Evolutionary conservation across 1,284 basidiomycete genomes (phyloP).

Genomic region (Puccinia horiana): DNA sequence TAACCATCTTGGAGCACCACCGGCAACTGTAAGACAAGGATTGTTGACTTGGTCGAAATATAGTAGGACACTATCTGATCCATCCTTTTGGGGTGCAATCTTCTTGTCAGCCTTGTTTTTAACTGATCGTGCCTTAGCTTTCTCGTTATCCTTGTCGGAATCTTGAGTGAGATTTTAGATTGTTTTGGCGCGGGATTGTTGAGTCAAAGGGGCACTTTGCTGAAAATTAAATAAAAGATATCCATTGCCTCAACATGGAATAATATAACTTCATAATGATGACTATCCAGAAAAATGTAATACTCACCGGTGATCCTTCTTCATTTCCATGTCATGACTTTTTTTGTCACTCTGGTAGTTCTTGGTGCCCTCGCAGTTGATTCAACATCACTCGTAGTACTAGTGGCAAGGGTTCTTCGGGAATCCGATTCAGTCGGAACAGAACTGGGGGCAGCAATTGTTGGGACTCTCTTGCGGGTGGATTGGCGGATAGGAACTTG

Average conservation of each 20-base stretch:
- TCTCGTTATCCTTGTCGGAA: background rate
- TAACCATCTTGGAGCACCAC: background rate
- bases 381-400: background rate
- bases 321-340: too few relatives aligned
- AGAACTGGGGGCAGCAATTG: background rate
- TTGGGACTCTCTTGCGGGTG: background rate
- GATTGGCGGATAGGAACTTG: too few relatives aligned
- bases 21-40: background rate
- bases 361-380: too few relatives aligned
- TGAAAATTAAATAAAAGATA: constrained; percentile 4
- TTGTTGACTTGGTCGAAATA: background rate
- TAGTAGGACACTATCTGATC: background rate
- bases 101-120: background rate
- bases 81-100: background rate
- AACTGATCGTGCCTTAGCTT: background rate
- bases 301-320: too few relatives aligned
- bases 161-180: background rate
- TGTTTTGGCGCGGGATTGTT: background rate
- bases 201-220: background rate
- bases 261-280: background rate
- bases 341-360: too few relatives aligned
- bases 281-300: too few relatives aligned
- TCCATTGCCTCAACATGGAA: too few relatives aligned
- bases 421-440: background rate
- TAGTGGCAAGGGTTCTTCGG: background rate